Conservation (phyloP, 371 early-diverging fungal genomes). For the Conidiobolus coronatus region DNA sequence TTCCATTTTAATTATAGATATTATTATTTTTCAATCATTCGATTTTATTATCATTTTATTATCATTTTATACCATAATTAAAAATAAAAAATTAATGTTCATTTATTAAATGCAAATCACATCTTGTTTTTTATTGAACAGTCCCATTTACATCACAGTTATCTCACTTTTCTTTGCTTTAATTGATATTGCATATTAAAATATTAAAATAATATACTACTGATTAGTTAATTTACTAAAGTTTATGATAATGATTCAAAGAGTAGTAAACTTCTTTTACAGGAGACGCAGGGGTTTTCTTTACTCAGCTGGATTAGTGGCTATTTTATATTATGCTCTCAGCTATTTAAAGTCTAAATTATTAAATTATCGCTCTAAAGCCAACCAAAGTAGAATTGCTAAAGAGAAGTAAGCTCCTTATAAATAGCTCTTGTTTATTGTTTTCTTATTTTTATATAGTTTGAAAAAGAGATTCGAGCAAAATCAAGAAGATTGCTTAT, state of each 20-base stretch:
- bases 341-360: neutral
- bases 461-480: neutral
- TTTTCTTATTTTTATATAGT: neutral
- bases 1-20: no score
- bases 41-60: no score
- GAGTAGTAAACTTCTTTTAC: neutral
- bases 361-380: neutral
- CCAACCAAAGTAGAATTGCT: neutral
- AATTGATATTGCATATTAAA: no score
- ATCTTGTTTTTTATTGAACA: no score
- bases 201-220: no score
- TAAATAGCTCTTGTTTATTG: neutral
- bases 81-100: no score
- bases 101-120: no score
- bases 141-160: no score
- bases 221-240: no score
- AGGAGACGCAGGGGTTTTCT: neutral
- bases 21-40: no score
- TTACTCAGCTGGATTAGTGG: neutral
- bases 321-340: neutral
- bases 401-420: constrained; percentile 3
- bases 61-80: no score
- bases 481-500: neutral
- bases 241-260: neutral
- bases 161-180: no score